Percentiles rank a stretch among this genome's conserved stretches.
Evolutionary conservation across 179 eudicot species (phyloP).

Genomic region (Monotropa hypopitys): DNA sequence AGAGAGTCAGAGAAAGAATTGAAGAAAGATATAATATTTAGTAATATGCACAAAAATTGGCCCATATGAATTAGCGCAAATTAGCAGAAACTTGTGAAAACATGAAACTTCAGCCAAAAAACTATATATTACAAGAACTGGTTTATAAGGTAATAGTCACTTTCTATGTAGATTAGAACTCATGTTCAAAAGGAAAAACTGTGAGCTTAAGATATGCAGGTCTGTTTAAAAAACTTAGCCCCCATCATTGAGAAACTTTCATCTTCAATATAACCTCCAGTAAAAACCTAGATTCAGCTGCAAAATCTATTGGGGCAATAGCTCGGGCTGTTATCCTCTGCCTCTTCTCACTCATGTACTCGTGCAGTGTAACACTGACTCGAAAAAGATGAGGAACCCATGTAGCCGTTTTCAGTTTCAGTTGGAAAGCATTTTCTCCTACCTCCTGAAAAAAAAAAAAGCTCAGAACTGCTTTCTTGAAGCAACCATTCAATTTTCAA

Average conservation of each 20-base stretch:
- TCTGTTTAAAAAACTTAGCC: background rate
- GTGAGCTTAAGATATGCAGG: background rate
- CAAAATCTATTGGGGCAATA: slow-evolving; percentile 60
- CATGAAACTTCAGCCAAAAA: background rate
- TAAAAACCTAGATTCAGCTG: slow-evolving; percentile 64
- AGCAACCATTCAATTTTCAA: background rate
- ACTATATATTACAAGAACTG: slow-evolving; percentile 6
- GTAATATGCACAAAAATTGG: background rate
- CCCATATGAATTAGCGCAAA: background rate
- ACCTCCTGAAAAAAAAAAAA: slow-evolving; percentile 27
- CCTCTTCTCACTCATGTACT: slow-evolving; percentile 76
- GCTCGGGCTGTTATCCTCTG: slow-evolving; percentile 73
- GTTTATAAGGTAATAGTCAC: background rate
- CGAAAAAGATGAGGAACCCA: slow-evolving; percentile 63
- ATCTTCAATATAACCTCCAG: slow-evolving; percentile 55
- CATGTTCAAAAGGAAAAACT: background rate
- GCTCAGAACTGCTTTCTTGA: background rate
- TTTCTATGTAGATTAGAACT: background rate
- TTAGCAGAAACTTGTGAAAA: background rate
- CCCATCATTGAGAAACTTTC: slow-evolving; percentile 30
- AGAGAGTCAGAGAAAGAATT: too few species aligned
- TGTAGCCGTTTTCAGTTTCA: slow-evolving; percentile 65
- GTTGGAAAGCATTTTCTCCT: slow-evolving; percentile 40
- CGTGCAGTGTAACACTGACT: slow-evolving; percentile 55
- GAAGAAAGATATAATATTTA: too few species aligned